Percentiles rank a stretch among this genome's conserved stretches.
These are phyloP conservation scores for Prunus fruticosa DNA, from an alignment of 306 rosid genomes.

Conservation along the genomic window DNA sequence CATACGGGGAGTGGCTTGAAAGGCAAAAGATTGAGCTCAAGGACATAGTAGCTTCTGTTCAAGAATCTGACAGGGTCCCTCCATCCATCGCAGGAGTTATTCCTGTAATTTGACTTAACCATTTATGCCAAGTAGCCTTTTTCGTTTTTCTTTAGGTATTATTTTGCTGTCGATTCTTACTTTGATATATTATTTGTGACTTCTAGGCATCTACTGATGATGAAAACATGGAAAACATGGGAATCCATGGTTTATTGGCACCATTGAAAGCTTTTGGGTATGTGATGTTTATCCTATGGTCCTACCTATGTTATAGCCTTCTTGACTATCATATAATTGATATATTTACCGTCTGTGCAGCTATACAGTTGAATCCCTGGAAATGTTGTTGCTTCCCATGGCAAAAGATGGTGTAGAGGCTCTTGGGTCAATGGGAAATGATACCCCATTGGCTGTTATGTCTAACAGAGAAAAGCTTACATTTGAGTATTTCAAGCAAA, in stretches of 20 bases:
- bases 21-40: constrained; percentile 84
- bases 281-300: constrained; percentile 5
- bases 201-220: constrained; percentile 61
- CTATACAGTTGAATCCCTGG: constrained; percentile 82
- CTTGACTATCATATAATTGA: constrained; percentile 11
- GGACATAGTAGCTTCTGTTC: constrained; percentile 72
- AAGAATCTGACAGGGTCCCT: constrained; percentile 57
- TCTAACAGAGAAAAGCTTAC: constrained; percentile 87
- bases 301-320: constrained; percentile 16
- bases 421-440: constrained; percentile 99
- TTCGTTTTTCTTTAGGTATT: constrained; percentile 3
- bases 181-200: constrained; percentile 19
- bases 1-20: constrained; percentile 86
- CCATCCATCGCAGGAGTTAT: constrained; percentile 71
- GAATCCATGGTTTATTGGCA: constrained; percentile 71
- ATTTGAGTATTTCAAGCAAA: constrained; percentile 94
- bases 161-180: constrained; percentile 8
- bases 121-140: background rate
- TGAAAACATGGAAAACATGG: constrained; percentile 67
- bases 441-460: constrained; percentile 94
- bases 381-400: constrained; percentile 98
- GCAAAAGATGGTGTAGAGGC: constrained; percentile 95
- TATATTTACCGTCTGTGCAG: constrained; percentile 43
- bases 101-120: constrained; percentile 49
- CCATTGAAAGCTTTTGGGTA: constrained; percentile 98